Evolutionary conservation across 352 stramenopile genomes (phyloP).

Genomic region (Globisporangium carolinianum): DNA sequence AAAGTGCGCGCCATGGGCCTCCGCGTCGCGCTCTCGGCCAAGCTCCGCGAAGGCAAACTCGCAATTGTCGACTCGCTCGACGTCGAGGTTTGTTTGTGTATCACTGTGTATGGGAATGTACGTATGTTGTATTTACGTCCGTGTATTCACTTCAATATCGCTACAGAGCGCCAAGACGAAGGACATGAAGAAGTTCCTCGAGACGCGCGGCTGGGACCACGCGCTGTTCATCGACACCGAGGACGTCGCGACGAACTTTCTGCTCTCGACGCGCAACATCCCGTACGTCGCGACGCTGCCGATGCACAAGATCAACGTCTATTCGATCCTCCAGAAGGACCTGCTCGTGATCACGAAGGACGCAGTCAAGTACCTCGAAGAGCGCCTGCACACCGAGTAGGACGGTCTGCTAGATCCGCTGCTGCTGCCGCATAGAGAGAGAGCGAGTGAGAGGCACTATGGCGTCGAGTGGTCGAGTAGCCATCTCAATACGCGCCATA

Average conservation of each 20-base stretch:
- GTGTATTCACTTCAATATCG: background rate
- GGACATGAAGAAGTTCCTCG: slow-evolving; percentile 78
- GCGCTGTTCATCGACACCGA: slow-evolving; percentile 79
- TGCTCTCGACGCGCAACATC: slow-evolving; percentile 81
- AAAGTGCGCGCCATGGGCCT: slow-evolving; percentile 86
- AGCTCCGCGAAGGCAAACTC: slow-evolving; percentile 84
- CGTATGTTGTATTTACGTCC: background rate
- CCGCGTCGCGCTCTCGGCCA: slow-evolving; percentile 79
- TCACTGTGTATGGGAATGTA: background rate
- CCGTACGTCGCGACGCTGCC: slow-evolving; percentile 76
- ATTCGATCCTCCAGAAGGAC: slow-evolving; percentile 88
- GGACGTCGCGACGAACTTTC: slow-evolving; percentile 67
- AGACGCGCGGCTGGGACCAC: slow-evolving; percentile 76
- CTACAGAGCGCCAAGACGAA: slow-evolving; percentile 79
- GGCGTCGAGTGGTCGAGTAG: too few species aligned
- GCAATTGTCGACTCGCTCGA: slow-evolving; percentile 74
- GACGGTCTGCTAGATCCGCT: background rate
- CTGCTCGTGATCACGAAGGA: slow-evolving; percentile 81
- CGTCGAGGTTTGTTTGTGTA: slow-evolving; percentile 44
- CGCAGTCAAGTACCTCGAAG: slow-evolving; percentile 84
- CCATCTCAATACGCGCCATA: too few species aligned
- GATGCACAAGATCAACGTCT: slow-evolving; percentile 88
- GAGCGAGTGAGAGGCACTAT: background rate
- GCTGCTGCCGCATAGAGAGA: slow-evolving; percentile 4
- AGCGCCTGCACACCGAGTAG: slow-evolving; percentile 81